Base-by-base conservation (phyloP, 768 basidiomycete genomes). In the Phylloporus scabripes region DNA sequence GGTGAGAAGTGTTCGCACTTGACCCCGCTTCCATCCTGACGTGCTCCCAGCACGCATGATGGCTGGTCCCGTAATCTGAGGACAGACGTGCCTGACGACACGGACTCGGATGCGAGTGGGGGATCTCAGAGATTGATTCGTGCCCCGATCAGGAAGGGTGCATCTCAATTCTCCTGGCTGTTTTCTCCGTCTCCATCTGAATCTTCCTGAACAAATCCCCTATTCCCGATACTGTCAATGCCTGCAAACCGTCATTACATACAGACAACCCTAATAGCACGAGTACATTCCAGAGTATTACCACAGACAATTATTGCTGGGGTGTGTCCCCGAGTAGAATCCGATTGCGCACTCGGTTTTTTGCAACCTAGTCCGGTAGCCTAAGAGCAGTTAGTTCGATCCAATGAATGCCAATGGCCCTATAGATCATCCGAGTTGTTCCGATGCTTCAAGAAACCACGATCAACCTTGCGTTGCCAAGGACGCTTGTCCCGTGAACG, bases 51-150 rank as follows among this genome's bases (percentile, higher is more conserved):
- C 34, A 33, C 36, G 12, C 38, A 14, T 18, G 45, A 57, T 21
- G 46, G 36, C n/a, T 57, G 55, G 62, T 39, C 43, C 32, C 45
- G 24, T 18, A 58, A 38, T 40, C 42, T 56, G 26, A 53, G 53
- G 41, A 42, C 47, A 15, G 5, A 0, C 4, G 15, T 20, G 7
- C 51, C 39, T 2, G 46, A 57, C 21, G 51, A 54, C 9, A 40
- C 45, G 8, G 58, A 64, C 32, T 68, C 65, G 5, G 58, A 58
- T 18, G n/a, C 42, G 7, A 46, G 41, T 9, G 11, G 37, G 10
- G 33, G 44, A 15, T 62, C 53, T 26, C 55, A 52, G 34, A 50
- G 42, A 47, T 15, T 56, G 34, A 48, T 33, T 12, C 49, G 49
- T 2, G 29, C 37, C 8, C 11, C n/a, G 11, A 48, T 51, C 1